Percentiles rank a stretch among this genome's conserved stretches.
Conservation (phyloP, 176 grass and related monocot species). For the Oryza meridionalis region DNA sequence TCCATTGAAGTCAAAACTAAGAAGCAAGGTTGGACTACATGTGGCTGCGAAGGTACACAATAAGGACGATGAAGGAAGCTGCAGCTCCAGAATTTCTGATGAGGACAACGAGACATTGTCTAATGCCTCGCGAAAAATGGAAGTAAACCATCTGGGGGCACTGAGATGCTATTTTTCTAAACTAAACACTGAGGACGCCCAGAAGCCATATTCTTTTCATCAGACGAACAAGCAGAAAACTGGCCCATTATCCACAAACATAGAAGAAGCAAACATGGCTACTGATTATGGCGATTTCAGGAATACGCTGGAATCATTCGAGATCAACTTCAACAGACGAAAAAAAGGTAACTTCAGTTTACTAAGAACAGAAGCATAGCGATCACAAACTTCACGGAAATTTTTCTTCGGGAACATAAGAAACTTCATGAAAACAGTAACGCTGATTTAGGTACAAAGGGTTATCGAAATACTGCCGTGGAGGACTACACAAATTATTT, state of each 20-base stretch:
- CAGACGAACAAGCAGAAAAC: background rate
- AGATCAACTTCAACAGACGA: constrained; percentile 40
- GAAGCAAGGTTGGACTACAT: constrained; percentile 6
- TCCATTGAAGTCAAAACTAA: constrained; percentile 16
- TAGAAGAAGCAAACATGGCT: constrained; percentile 26
- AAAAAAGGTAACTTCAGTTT: constrained; percentile 40
- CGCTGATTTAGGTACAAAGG: constrained; percentile 38
- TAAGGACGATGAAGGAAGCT: constrained; percentile 23
- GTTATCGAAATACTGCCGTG: background rate
- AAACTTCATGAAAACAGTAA: background rate
- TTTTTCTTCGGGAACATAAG: background rate
- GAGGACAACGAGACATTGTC: constrained; percentile 16
- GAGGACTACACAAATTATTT: constrained; percentile 39
- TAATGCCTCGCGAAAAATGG: constrained; percentile 13
- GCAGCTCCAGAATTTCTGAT: constrained; percentile 12
- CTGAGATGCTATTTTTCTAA: constrained; percentile 60
- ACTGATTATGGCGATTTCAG: constrained; percentile 17
- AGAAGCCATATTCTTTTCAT: constrained; percentile 25
- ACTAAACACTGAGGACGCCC: background rate
- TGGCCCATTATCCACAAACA: background rate
- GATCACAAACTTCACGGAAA: background rate
- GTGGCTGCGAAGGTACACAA: constrained; percentile 32
- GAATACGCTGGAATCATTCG: constrained; percentile 29
- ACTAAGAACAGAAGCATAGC: constrained; percentile 1
- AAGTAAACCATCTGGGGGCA: constrained; percentile 43